phyloP scores from a whole-genome alignment of 2,329 filamentous ascomycete species.

The Diaporthe longicolla region DNA sequence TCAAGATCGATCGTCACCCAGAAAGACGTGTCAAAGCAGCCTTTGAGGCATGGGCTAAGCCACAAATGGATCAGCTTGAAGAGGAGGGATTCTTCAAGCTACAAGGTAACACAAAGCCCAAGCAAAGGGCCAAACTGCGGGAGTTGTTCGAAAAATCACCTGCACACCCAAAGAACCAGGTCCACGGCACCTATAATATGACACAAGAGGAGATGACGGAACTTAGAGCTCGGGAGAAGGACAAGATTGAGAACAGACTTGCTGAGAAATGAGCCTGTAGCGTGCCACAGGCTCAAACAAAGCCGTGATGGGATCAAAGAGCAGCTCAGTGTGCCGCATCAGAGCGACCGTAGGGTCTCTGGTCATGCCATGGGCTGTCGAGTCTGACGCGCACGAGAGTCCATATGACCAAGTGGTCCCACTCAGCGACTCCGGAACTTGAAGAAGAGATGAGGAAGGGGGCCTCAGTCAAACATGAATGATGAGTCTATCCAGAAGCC shows the following conservation, averaged over 20 bases:
- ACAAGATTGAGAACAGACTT: slow-evolving; percentile 81
- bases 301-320: neutral
- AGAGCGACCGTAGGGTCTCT: neutral
- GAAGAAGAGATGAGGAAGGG: too few relatives aligned
- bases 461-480: too few relatives aligned
- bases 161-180: slow-evolving; percentile 96
- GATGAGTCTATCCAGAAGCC: too few relatives aligned
- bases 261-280: slow-evolving; percentile 54
- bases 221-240: slow-evolving; percentile 75
- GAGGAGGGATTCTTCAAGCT: slow-evolving; percentile 49
- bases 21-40: slow-evolving; percentile 91
- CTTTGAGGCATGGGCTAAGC: slow-evolving; percentile 85
- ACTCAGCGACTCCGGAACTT: too few relatives aligned
- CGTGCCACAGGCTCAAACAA: neutral
- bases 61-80: slow-evolving; percentile 87
- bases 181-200: slow-evolving; percentile 81
- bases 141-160: slow-evolving; percentile 97
- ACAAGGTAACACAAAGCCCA: neutral
- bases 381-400: neutral
- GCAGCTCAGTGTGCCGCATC: neutral
- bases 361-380: neutral
- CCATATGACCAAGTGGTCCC: neutral
- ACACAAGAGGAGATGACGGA: slow-evolving; percentile 81
- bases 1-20: slow-evolving; percentile 89
- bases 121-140: slow-evolving; percentile 67